Conservation (phyloP, 2,329 filamentous ascomycete genomes). For the Aspergillus udagawae region DNA sequence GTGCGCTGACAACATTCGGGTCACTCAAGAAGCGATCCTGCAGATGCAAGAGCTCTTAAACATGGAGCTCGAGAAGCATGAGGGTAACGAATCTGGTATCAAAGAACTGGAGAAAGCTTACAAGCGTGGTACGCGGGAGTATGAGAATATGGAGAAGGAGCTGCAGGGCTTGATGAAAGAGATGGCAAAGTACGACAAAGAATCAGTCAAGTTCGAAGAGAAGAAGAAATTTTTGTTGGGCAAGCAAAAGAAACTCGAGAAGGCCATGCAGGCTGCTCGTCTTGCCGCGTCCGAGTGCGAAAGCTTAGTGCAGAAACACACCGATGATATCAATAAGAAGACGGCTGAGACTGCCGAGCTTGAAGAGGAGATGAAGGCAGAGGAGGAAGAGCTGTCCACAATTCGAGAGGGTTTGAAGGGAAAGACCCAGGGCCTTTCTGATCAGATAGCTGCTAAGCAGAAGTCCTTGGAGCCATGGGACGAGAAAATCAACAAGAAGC, state of each 20-base stretch:
- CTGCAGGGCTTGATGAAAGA: constrained; percentile 78
- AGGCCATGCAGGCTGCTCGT: constrained; percentile 73
- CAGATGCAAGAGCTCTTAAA: constrained; percentile 87
- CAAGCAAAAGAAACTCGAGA: constrained; percentile 94
- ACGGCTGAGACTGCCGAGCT: constrained; percentile 69
- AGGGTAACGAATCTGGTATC: constrained; percentile 84
- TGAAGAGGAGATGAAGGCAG: constrained; percentile 69
- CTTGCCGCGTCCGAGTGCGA: constrained; percentile 70
- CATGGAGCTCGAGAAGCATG: constrained; percentile 83
- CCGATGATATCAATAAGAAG: constrained; percentile 72
- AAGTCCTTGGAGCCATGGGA: constrained; percentile 95
- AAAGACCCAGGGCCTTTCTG: constrained; percentile 91
- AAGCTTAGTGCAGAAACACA: constrained; percentile 72
- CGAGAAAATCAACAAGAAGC: constrained; percentile 93
- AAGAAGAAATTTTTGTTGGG: constrained; percentile 89
- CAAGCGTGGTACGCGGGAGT: constrained; percentile 76
- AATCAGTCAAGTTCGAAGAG: constrained; percentile 95
- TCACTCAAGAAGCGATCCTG: constrained; percentile 84
- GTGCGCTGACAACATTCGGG: constrained; percentile 80
- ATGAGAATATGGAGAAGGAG: constrained; percentile 75
- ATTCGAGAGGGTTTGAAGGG: constrained; percentile 87
- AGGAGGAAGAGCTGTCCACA: constrained; percentile 76
- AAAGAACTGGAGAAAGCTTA: constrained; percentile 84
- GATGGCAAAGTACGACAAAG: constrained; percentile 89
- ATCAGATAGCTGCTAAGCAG: constrained; percentile 87